These are phyloP conservation scores for Hyaloscypha bicolor DNA, from an alignment of 495 filamentous ascomycete species.

Conservation along the genomic window DNA sequence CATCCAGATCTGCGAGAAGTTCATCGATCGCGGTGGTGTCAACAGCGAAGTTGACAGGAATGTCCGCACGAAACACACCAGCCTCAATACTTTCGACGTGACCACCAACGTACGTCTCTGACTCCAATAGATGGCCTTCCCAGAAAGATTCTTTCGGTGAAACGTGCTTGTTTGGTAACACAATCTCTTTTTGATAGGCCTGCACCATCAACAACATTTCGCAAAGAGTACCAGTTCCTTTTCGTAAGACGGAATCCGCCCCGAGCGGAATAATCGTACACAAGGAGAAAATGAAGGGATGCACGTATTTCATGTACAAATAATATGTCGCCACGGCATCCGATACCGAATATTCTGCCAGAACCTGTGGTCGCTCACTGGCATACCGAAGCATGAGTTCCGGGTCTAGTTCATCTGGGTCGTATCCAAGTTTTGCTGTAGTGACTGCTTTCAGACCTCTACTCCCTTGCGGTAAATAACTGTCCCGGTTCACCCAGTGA, in stretches of 20 bases:
- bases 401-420: conserved; percentile 96
- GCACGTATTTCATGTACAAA: conserved; percentile 99
- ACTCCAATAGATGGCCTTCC: conserved; percentile 93
- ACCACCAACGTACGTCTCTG: conserved; percentile 96
- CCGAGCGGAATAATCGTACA: conserved; percentile 95
- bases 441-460: conserved; percentile 97
- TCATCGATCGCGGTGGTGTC: conserved; percentile 89
- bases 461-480: conserved; percentile 96
- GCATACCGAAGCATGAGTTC: conserved; percentile 98
- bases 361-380: conserved; percentile 84
- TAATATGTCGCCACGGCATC: conserved; percentile 99
- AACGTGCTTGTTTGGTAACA: conserved; percentile 96
- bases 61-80: conserved; percentile 94
- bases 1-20: conserved; percentile 82
- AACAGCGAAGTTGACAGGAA: conserved; percentile 88
- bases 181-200: conserved; percentile 88
- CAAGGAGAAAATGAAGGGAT: conserved; percentile 98
- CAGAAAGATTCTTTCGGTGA: conserved; percentile 90
- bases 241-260: conserved; percentile 88
- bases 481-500: conserved; percentile 97
- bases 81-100: conserved; percentile 99
- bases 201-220: conserved; percentile 99
- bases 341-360: conserved; percentile 98
- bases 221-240: conserved; percentile 96
- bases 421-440: conserved; percentile 95